Evolutionary conservation across 768 basidiomycete genomes (phyloP).

Genomic region (Hericium coralloides): DNA sequence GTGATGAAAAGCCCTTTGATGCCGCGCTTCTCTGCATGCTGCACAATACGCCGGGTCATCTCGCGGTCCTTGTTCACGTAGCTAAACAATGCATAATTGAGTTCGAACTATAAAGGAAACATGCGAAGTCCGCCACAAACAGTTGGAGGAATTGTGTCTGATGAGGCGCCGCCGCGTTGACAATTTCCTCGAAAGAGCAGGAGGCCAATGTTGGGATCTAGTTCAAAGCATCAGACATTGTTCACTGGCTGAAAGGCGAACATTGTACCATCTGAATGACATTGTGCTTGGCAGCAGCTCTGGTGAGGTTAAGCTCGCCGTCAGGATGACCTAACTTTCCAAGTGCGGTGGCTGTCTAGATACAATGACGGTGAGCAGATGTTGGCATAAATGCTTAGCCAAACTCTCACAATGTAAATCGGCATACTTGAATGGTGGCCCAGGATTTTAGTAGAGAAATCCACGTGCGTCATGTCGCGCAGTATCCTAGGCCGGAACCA

Average conservation of each 20-base stretch:
- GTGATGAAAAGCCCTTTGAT: conserved; percentile 93
- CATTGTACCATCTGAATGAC: conserved; percentile 60
- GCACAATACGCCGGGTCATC: conserved; percentile 77
- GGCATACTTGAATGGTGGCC: conserved; percentile 70
- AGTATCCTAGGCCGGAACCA: conserved; percentile 32
- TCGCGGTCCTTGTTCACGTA: conserved; percentile 88
- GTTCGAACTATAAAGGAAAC: neutral
- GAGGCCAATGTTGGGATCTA: conserved; percentile 95
- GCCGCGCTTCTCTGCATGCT: conserved; percentile 83
- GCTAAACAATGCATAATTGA: conserved; percentile 24
- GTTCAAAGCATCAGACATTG: neutral
- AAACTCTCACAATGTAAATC: conserved; percentile 55
- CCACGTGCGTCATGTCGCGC: conserved; percentile 75
- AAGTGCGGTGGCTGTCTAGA: conserved; percentile 72
- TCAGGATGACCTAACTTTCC: conserved; percentile 94
- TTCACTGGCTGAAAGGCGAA: no score
- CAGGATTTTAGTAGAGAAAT: conserved; percentile 75
- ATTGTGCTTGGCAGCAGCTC: conserved; percentile 72
- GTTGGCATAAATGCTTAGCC: neutral
- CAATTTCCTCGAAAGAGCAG: conserved; percentile 90
- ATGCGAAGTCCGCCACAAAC: conserved; percentile 26
- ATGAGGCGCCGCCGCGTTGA: conserved; percentile 68
- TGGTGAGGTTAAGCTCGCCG: conserved; percentile 83
- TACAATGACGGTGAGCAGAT: neutral
- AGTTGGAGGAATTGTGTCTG: conserved; percentile 85